A percentile compares a stretch with the other conserved stretches of the same genome.
Evolutionary conservation across 176 grass and related monocot species (phyloP).

Genomic region (Canna indica): DNA sequence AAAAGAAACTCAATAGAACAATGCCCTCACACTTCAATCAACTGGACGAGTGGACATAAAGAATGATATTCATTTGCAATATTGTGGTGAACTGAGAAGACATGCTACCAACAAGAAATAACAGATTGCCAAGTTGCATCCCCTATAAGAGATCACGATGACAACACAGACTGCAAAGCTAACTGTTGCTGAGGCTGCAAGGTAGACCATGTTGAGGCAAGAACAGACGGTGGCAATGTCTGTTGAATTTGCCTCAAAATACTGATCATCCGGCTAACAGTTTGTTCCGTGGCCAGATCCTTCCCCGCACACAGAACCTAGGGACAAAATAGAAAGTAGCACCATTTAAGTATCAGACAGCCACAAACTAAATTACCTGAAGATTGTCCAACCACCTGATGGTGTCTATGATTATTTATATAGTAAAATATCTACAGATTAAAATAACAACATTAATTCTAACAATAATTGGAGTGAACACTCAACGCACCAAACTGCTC

Average conservation of each 20-base stretch:
- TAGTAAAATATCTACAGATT: background rate
- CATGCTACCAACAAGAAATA: background rate
- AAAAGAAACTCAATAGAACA: slow-evolving; percentile 3
- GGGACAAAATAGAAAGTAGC: background rate
- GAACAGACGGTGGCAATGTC: slow-evolving; percentile 70
- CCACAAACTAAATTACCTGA: background rate
- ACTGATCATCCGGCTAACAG: slow-evolving; percentile 47
- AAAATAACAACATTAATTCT: background rate
- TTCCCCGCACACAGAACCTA: slow-evolving; percentile 60
- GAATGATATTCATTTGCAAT: background rate
- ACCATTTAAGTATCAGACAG: background rate
- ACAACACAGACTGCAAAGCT: slow-evolving; percentile 70
- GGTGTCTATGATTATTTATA: background rate
- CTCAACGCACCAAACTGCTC: too few relatives aligned
- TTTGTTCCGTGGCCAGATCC: slow-evolving; percentile 79
- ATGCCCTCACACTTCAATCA: slow-evolving; percentile 1
- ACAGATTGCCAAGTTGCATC: slow-evolving; percentile 7
- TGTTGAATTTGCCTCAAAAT: slow-evolving; percentile 66
- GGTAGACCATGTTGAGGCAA: slow-evolving; percentile 62
- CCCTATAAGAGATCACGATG: slow-evolving; percentile 28
- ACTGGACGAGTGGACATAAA: slow-evolving; percentile 1
- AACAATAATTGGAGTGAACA: too few relatives aligned
- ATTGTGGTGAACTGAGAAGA: background rate
- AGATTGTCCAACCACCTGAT: background rate
- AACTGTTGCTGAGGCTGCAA: slow-evolving; percentile 86